Evolutionary conservation across 306 rosid genomes (phyloP), one percentile per base, ranked within the genome.

Genomic region (Vachellia pachyceras): DNA sequence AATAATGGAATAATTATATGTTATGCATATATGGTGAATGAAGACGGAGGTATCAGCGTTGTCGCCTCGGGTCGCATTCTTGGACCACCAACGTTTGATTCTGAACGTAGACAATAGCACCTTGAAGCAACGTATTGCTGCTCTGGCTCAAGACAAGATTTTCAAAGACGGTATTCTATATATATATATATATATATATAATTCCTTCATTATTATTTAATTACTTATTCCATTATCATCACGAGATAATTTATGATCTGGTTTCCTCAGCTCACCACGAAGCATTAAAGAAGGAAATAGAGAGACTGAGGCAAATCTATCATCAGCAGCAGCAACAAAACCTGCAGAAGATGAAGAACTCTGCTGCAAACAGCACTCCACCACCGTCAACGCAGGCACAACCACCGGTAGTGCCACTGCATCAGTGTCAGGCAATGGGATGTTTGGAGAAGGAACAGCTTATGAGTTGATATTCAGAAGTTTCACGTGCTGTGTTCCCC

Each of bases 241-340:
- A 18, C 17, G 17, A 50, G 22, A 50, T 50, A 47, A 47, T 13
- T 29, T 1, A 29, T 37, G 6, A 37, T 7, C 39, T 70, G 11
- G 71, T 23, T 45, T n/a, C 15, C 44, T 17, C 23, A 72, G 77
- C 54, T 41, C 74, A 75, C 80, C 98, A 95, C 86, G 94, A 93
- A 73, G 97, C 99, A 80, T 20, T 95, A 13, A 95, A 88, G 90
- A 90, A 86, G 83, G 99, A 93, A 79, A 93, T 95, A 84, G 98
- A 92, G 83, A 90, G 98, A 77, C 74, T 95, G 29, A 91, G 98
- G 82, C 97, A 95, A 72, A 89, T 95, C 35, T 93, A 95, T 75
- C 93, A 45, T 13, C 47, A 91, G 57, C 98, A 92, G n/a, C n/a
- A n/a, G 14, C 98, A 95, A 46, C 54, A 46, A 65, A 90, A 78